Evolutionary conservation across 208 protist genomes (phyloP).

Genomic region (Leishmania arabica): DNA sequence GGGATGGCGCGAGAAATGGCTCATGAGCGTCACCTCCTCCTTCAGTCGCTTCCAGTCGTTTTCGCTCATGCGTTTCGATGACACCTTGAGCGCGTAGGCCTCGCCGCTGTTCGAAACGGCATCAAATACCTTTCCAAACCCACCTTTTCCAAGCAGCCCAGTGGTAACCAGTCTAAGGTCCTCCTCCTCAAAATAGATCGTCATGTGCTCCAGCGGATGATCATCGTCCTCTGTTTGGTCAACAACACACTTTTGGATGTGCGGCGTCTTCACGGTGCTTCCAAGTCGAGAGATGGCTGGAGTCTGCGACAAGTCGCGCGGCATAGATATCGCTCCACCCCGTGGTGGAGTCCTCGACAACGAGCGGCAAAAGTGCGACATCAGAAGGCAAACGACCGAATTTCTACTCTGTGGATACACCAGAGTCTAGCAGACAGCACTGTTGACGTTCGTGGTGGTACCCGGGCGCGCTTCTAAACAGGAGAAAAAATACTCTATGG

Average conservation of each 20-base stretch:
- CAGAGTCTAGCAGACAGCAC: background rate
- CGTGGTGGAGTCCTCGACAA: conserved; percentile 22
- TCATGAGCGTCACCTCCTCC: conserved; percentile 88
- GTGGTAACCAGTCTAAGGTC: conserved; percentile 65
- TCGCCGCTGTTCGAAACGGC: conserved; percentile 77
- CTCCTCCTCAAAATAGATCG: conserved; percentile 75
- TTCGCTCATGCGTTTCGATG: conserved; percentile 80
- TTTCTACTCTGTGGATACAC: conserved; percentile 3
- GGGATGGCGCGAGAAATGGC: conserved; percentile 82
- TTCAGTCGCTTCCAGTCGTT: conserved; percentile 82
- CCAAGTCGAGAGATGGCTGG: conserved; percentile 67
- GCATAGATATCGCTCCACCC: conserved; percentile 53
- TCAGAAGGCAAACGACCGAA: background rate
- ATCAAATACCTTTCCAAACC: conserved; percentile 84
- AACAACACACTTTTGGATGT: conserved; percentile 74
- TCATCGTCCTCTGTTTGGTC: conserved; percentile 48
- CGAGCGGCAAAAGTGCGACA: conserved; percentile 14
- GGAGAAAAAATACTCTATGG: conserved; percentile 3
- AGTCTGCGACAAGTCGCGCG: conserved; percentile 72
- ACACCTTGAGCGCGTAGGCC: conserved; percentile 84
- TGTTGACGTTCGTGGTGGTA: background rate
- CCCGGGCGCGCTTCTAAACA: background rate
- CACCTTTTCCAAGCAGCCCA: conserved; percentile 78
- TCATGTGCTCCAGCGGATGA: conserved; percentile 70
- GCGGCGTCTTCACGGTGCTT: conserved; percentile 63